Conservation (phyloP, 495 filamentous ascomycete genomes). For the Hyaloscypha bicolor region DNA sequence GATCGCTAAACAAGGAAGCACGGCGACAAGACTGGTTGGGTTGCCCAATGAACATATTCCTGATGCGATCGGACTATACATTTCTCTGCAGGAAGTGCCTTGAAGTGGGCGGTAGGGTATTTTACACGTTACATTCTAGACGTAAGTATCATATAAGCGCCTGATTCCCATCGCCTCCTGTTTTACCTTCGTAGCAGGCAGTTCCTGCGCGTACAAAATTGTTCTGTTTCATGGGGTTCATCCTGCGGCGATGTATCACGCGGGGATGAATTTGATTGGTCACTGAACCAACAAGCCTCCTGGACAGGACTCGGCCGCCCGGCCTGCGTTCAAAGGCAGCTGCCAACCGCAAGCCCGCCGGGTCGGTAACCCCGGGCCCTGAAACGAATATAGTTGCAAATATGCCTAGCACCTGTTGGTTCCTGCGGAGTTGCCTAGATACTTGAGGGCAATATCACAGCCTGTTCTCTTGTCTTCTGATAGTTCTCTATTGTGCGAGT, state of each 20-base stretch:
- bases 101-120: neutral
- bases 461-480: neutral
- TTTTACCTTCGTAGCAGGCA: neutral
- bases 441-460: neutral
- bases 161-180: neutral
- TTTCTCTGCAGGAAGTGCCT: neutral
- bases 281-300: neutral
- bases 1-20: too few species aligned
- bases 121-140: too few species aligned
- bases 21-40: neutral
- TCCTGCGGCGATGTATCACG: neutral
- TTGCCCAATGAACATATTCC: neutral
- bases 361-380: too few species aligned
- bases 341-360: neutral
- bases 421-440: neutral
- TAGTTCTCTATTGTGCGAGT: neutral
- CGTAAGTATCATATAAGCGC: neutral
- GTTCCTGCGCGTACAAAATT: neutral
- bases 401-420: neutral
- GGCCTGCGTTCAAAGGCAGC: neutral
- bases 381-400: too few species aligned
- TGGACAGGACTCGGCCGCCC: neutral
- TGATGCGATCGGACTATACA: neutral
- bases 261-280: neutral
- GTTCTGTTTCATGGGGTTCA: neutral